These are phyloP conservation scores for Penicillium sp. DNA, from an alignment of 2,329 filamentous ascomycete species.

Conservation along the genomic window DNA sequence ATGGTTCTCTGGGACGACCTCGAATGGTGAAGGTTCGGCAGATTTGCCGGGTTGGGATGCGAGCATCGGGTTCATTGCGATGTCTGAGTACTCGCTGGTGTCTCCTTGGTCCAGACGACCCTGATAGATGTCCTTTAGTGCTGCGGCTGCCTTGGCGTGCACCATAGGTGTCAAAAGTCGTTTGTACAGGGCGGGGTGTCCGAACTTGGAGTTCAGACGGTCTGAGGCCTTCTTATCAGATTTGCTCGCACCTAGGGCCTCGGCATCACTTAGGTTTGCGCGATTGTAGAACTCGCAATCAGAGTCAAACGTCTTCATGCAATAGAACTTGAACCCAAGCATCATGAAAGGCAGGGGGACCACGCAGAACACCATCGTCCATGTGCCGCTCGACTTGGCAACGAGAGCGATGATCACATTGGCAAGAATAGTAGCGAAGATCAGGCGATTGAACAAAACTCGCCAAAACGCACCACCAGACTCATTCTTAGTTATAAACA, in stretches of 20 bases:
- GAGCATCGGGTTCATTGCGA: constrained; percentile 76
- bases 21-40: constrained; percentile 67
- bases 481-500: constrained; percentile 95
- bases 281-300: constrained; percentile 79
- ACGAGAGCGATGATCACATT: constrained; percentile 77
- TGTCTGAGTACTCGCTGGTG: constrained; percentile 64
- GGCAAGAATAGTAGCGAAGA: constrained; percentile 76
- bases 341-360: constrained; percentile 75
- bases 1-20: constrained; percentile 80
- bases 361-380: constrained; percentile 64
- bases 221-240: constrained; percentile 49
- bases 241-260: constrained; percentile 41
- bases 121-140: constrained; percentile 80
- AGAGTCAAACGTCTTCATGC: constrained; percentile 70
- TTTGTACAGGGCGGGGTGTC: constrained; percentile 86
- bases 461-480: constrained; percentile 93
- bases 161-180: constrained; percentile 94
- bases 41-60: constrained; percentile 56
- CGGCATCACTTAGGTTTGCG: constrained; percentile 54
- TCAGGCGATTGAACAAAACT: constrained; percentile 84
- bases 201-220: constrained; percentile 74
- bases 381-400: constrained; percentile 67
- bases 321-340: constrained; percentile 83
- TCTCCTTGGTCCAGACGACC: constrained; percentile 66
- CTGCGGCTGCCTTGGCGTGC: constrained; percentile 80